These are phyloP conservation scores for Euphrasia arctica DNA, from an alignment of 305 asterid genomes.

Conservation along the genomic window DNA sequence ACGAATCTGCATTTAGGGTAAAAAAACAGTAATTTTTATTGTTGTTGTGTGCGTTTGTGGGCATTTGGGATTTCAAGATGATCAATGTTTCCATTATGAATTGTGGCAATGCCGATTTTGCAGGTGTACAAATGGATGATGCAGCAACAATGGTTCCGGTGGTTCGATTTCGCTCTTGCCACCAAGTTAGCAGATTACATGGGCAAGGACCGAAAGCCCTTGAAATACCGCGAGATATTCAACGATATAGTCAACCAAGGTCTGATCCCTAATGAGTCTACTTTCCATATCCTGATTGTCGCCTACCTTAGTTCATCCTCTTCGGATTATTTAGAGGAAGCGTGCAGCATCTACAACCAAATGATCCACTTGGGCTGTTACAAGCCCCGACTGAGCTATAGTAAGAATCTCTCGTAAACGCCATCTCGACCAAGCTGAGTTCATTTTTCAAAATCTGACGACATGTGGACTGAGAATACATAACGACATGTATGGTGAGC, in stretches of 20 bases:
- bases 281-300: slow-evolving; percentile 69
- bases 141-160: slow-evolving; percentile 83
- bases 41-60: neutral
- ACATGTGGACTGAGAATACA: slow-evolving; percentile 60
- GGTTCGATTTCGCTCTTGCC: slow-evolving; percentile 78
- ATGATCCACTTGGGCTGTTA: slow-evolving; percentile 91
- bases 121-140: slow-evolving; percentile 97
- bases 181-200: slow-evolving; percentile 86
- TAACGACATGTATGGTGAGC: slow-evolving; percentile 70
- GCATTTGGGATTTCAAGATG: neutral
- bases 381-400: slow-evolving; percentile 76
- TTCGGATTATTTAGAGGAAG: slow-evolving; percentile 65
- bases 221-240: slow-evolving; percentile 80
- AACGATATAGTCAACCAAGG: slow-evolving; percentile 86
- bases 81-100: slow-evolving; percentile 11
- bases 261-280: slow-evolving; percentile 75
- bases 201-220: slow-evolving; percentile 82
- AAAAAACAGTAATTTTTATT: slow-evolving; percentile 18
- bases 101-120: no score
- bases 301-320: slow-evolving; percentile 81
- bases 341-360: slow-evolving; percentile 68
- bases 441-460: slow-evolving; percentile 64
- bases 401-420: slow-evolving; percentile 47
- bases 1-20: slow-evolving; percentile 86
- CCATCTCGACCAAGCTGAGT: slow-evolving; percentile 79